Conservation (phyloP, 257 asterid species). For the Verbena officinalis region DNA sequence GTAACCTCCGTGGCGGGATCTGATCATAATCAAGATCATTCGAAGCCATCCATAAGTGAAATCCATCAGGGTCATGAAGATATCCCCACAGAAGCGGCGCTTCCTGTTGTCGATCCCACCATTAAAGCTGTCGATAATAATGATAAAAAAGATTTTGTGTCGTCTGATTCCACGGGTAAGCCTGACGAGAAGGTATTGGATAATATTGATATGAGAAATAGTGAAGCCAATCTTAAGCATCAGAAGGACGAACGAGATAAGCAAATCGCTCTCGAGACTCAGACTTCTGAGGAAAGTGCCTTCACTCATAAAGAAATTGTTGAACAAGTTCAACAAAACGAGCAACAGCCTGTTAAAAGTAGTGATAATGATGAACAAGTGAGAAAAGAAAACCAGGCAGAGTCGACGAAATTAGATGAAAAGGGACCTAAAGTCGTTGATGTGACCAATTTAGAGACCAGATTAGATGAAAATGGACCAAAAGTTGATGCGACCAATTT, state of each 20-base stretch:
- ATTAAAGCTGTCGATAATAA: no score
- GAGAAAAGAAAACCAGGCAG: conserved; percentile 17
- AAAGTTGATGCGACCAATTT: no score
- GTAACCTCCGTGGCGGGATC: conserved; percentile 21
- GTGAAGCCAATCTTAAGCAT: no score
- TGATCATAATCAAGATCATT: conserved; percentile 5
- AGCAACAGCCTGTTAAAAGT: not conserved
- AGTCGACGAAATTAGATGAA: conserved; percentile 24
- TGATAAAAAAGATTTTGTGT: no score
- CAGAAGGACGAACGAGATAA: conserved; percentile 42
- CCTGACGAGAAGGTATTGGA: no score
- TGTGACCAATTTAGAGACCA: conserved; percentile 14
- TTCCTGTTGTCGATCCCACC: conserved; percentile 54
- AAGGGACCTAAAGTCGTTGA: conserved; percentile 11
- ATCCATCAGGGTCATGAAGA: conserved; percentile 45
- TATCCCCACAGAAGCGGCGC: conserved; percentile 39
- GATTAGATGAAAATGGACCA: not conserved
- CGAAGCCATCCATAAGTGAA: conserved; percentile 24
- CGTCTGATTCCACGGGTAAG: no score
- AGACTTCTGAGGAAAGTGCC: conserved; percentile 53
- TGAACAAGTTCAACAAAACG: conserved; percentile 29
- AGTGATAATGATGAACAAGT: conserved; percentile 22
- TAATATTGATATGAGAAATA: no score
- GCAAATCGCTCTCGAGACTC: conserved; percentile 43
- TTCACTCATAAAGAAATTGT: conserved; percentile 44